phyloP scores from a whole-genome alignment of 2,329 filamentous ascomycete species.

The Cyphellophora europaea region DNA sequence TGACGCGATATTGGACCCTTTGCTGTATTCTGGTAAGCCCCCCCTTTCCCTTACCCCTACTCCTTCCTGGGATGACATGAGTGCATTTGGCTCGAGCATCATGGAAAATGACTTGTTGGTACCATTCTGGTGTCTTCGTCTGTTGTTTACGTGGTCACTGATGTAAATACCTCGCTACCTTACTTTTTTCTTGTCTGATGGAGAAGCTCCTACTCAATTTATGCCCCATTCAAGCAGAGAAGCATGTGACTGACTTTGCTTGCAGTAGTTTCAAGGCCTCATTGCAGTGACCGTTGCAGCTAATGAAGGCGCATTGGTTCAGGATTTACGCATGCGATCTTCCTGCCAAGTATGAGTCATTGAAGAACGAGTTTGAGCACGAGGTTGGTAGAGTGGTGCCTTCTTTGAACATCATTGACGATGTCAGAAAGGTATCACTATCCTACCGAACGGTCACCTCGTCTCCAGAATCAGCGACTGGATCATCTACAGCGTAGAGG shows the following conservation, averaged over 20 bases:
- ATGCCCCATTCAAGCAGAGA: not conserved
- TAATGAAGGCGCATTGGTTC: conserved; percentile 16
- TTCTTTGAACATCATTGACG: conserved; percentile 27
- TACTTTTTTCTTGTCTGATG: conserved; percentile 79
- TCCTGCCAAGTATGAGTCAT: conserved; percentile 74
- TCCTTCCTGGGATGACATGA: conserved; percentile 86
- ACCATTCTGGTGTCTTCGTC: conserved; percentile 66
- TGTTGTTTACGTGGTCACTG: conserved; percentile 66
- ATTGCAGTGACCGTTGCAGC: no score
- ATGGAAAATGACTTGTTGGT: conserved; percentile 50
- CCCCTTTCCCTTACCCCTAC: conserved; percentile 7
- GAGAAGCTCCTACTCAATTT: conserved; percentile 14
- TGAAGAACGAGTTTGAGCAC: conserved; percentile 73
- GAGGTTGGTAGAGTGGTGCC: conserved; percentile 59
- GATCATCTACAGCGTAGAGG: conserved; percentile 98
- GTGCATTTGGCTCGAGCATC: conserved; percentile 99
- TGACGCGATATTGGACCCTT: no score
- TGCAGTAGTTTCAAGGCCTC: not conserved
- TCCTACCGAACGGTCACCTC: conserved; percentile 87
- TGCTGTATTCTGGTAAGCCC: conserved; percentile 26
- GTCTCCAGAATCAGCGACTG: conserved; percentile 96
- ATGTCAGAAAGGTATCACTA: conserved; percentile 67
- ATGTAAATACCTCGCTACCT: conserved; percentile 99
- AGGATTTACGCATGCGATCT: conserved; percentile 94
- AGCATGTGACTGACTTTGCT: not conserved